Percentiles rank a stretch among this genome's conserved stretches.
These are phyloP conservation scores for Limnomonas spitsbergensis DNA, from an alignment of 139 green algal species.

Conservation along the genomic window DNA sequence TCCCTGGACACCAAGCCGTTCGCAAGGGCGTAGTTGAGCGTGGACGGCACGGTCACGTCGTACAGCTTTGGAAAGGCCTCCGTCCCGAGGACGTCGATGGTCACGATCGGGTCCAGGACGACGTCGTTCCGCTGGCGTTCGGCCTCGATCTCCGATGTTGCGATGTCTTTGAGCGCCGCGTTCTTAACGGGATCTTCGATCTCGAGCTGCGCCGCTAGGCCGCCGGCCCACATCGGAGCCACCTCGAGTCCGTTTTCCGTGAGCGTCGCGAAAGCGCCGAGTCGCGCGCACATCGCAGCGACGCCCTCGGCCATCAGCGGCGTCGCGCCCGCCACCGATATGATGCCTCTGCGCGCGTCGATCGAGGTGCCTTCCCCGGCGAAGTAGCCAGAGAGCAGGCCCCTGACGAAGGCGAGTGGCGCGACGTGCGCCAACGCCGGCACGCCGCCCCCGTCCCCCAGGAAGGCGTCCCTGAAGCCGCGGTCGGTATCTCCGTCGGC, in stretches of 20 bases:
- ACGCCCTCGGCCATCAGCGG: conserved; percentile 5
- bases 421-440: conserved; percentile 12
- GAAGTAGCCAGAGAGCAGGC: conserved; percentile 18
- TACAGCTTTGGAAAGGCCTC: conserved; percentile 20
- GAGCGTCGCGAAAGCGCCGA: conserved; percentile 12
- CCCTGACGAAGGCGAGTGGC: background rate
- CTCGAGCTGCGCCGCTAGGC: background rate
- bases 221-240: background rate
- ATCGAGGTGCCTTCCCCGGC: background rate
- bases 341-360: background rate
- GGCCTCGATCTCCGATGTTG: background rate
- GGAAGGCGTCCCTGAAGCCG: too few relatives aligned
- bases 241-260: background rate
- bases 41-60: conserved; percentile 27
- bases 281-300: conserved; percentile 7
- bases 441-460: too few relatives aligned
- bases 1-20: conserved; percentile 12
- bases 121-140: conserved; percentile 14
- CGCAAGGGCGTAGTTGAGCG: conserved; percentile 24
- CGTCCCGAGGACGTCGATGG: conserved; percentile 14
- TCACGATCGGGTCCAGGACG: conserved; percentile 18
- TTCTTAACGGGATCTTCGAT: background rate
- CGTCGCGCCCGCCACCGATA: background rate
- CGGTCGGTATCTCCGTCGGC: too few relatives aligned
- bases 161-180: background rate